Percentiles rank a stretch among this genome's conserved stretches.
Conservation (phyloP, 1,139 yeast genomes). For the Geotrichum reessii region DNA sequence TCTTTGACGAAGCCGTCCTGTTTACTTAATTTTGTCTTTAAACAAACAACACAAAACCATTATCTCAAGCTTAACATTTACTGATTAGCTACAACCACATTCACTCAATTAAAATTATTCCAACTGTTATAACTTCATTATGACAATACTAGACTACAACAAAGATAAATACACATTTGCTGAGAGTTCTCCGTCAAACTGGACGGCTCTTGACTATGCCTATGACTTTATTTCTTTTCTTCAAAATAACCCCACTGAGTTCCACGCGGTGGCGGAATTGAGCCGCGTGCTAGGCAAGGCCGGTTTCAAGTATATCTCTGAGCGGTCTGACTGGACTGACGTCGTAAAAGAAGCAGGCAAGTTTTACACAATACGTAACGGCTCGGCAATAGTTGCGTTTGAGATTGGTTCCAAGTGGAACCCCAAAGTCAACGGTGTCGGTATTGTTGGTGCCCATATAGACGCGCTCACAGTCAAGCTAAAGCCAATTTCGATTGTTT, state of each 20-base stretch:
- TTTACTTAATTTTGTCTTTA: background rate
- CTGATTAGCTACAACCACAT: background rate
- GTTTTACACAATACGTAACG: constrained; percentile 71
- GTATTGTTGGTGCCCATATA: constrained; percentile 84
- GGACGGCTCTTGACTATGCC: constrained; percentile 24
- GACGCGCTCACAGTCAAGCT: constrained; percentile 67
- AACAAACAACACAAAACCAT: background rate
- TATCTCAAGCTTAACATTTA: background rate
- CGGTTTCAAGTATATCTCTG: constrained; percentile 63
- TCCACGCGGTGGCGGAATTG: constrained; percentile 72
- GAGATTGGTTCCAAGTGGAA: constrained; percentile 57
- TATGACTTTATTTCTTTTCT: constrained; percentile 68
- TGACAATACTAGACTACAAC: background rate
- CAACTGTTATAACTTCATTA: background rate
- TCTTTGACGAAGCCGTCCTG: no score
- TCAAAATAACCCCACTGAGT: constrained; percentile 82
- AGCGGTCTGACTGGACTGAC: constrained; percentile 62
- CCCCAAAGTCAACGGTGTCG: constrained; percentile 56
- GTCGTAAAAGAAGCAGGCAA: constrained; percentile 46
- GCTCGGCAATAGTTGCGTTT: constrained; percentile 76
- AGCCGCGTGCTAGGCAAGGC: constrained; percentile 28
- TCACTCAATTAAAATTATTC: background rate
- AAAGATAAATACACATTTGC: background rate
- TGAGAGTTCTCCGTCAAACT: background rate
- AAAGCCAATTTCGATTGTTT: constrained; percentile 76